These are phyloP conservation scores for Pseudocercospora vitis DNA, from an alignment of 2,329 filamentous ascomycete species.

Conservation along the genomic window DNA sequence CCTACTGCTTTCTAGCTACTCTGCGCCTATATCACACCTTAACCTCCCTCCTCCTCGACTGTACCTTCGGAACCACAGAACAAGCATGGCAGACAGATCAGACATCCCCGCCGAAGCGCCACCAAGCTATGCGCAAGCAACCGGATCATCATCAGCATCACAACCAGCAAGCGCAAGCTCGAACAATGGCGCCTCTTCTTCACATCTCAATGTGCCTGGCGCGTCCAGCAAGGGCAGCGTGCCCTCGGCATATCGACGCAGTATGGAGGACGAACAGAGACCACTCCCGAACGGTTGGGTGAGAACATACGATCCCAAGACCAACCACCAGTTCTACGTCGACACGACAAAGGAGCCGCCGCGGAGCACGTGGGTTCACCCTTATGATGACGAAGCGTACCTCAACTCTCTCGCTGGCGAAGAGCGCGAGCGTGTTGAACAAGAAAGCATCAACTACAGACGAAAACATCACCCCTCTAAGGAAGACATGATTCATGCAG, in stretches of 20 bases:
- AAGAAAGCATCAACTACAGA: slow-evolving; percentile 38
- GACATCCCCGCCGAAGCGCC: slow-evolving; percentile 25
- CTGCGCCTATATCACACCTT: neutral
- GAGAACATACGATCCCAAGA: slow-evolving; percentile 55
- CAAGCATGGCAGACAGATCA: slow-evolving; percentile 16
- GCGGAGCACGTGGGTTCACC: slow-evolving; percentile 61
- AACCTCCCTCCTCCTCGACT: neutral
- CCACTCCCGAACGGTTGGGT: slow-evolving; percentile 59
- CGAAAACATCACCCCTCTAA: slow-evolving; percentile 29
- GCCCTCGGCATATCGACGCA: slow-evolving; percentile 53
- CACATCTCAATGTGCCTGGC: slow-evolving; percentile 32
- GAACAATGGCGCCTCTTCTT: slow-evolving; percentile 13
- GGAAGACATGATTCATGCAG: slow-evolving; percentile 48
- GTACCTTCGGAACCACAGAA: slow-evolving; percentile 3
- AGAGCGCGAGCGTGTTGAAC: slow-evolving; percentile 52
- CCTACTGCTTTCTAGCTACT: neutral
- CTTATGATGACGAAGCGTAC: slow-evolving; percentile 60
- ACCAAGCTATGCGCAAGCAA: slow-evolving; percentile 27
- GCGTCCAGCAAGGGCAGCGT: slow-evolving; percentile 51
- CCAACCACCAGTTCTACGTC: slow-evolving; percentile 63
- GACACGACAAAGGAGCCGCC: slow-evolving; percentile 57
- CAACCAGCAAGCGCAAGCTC: slow-evolving; percentile 11
- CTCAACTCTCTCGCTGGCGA: slow-evolving; percentile 49
- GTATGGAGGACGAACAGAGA: slow-evolving; percentile 62
- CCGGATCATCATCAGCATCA: slow-evolving; percentile 23